A percentile compares a stretch with the other conserved stretches of the same genome.
These are phyloP conservation scores for Zasmidium cellare DNA, from an alignment of 2,329 filamentous ascomycete species.

Conservation along the genomic window DNA sequence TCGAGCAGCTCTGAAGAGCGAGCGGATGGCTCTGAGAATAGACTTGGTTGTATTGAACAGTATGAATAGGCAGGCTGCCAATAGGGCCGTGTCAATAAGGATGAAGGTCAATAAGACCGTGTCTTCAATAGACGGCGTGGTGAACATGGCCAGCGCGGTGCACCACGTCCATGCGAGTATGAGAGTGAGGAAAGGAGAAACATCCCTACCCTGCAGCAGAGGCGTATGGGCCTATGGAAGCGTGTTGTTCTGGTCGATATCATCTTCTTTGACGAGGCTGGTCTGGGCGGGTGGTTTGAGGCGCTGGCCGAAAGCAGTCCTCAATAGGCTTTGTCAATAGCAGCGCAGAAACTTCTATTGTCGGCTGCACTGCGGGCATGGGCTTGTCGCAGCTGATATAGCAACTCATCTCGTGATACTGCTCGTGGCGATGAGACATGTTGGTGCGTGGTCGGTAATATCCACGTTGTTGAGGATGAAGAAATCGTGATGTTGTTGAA, in stretches of 20 bases:
- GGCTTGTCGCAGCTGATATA: slow-evolving; percentile 39
- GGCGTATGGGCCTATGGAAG: background rate
- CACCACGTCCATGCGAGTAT: background rate
- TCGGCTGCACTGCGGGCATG: slow-evolving; percentile 50
- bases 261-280: slow-evolving; percentile 18
- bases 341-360: slow-evolving; percentile 17
- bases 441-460: too few relatives aligned
- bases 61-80: slow-evolving; percentile 24
- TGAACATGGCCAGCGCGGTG: slow-evolving; percentile 11
- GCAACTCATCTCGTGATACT: background rate
- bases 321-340: slow-evolving; percentile 32
- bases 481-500: background rate
- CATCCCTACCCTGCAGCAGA: background rate
- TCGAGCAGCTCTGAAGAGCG: slow-evolving; percentile 1
- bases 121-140: slow-evolving; percentile 27
- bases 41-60: slow-evolving; percentile 1
- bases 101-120: slow-evolving; percentile 28
- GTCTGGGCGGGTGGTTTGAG: slow-evolving; percentile 16
- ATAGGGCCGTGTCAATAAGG: slow-evolving; percentile 25
- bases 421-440: background rate
- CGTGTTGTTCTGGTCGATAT: slow-evolving; percentile 1
- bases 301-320: slow-evolving; percentile 25
- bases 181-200: slow-evolving; percentile 9
- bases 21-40: background rate
- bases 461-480: background rate